Conservation (phyloP, 2,329 filamentous ascomycete species). For the Calonectria fujianensis region DNA sequence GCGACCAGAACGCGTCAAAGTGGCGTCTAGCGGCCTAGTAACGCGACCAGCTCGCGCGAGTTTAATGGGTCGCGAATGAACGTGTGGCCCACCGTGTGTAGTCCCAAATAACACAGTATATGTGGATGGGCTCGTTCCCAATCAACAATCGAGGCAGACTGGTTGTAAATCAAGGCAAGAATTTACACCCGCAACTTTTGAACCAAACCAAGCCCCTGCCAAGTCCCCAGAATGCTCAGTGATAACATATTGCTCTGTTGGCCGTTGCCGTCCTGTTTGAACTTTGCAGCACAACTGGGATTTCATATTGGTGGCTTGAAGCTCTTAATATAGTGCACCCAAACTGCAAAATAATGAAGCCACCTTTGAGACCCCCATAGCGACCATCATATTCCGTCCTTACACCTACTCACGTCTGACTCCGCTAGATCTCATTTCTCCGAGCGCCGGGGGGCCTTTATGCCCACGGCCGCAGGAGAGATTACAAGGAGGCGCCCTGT, state of each 20-base stretch:
- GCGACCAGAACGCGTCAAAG: constrained; percentile 51
- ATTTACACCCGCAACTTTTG: not conserved
- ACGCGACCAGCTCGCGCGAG: constrained; percentile 33
- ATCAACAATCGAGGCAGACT: not conserved
- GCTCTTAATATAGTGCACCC: not conserved
- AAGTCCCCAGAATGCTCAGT: too few relatives aligned
- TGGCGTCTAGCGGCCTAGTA: constrained; percentile 42
- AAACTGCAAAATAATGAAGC: constrained; percentile 42
- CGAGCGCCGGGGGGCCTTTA: not conserved
- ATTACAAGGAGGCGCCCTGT: constrained; percentile 31
- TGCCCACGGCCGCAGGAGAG: not conserved
- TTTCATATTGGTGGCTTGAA: constrained; percentile 27
- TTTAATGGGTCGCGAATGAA: constrained; percentile 31
- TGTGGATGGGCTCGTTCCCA: not conserved
- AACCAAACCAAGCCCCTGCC: not conserved
- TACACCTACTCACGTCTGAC: constrained; percentile 37
- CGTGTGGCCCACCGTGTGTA: not conserved
- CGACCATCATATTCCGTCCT: constrained; percentile 34
- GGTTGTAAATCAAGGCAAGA: not conserved
- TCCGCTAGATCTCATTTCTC: constrained; percentile 8
- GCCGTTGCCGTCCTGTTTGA: not conserved
- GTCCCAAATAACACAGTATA: not conserved
- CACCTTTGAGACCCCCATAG: constrained; percentile 14
- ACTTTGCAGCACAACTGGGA: not conserved
- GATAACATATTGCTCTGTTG: too few relatives aligned